Percentiles rank a stretch among this genome's conserved stretches.
These are phyloP conservation scores for Tribonema minus DNA, from an alignment of 108 stramenopile species.

Conservation along the genomic window DNA sequence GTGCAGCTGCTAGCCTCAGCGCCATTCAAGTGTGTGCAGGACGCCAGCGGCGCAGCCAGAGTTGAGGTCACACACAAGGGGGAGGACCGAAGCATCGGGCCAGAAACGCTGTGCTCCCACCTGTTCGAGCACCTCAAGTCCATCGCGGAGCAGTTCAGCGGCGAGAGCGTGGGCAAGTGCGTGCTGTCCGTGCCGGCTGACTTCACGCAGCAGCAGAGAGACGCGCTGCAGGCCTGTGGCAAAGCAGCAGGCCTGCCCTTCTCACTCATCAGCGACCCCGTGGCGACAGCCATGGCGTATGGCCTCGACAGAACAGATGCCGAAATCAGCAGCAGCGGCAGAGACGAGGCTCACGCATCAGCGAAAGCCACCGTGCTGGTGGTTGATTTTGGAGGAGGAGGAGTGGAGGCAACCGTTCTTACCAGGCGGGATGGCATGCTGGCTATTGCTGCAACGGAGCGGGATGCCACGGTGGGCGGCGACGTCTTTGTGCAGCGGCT, in stretches of 20 bases:
- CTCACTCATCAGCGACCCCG: slow-evolving; percentile 16
- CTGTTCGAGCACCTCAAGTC: slow-evolving; percentile 27
- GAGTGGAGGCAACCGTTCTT: slow-evolving; percentile 29
- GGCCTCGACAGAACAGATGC: slow-evolving; percentile 25
- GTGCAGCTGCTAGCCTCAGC: slow-evolving; percentile 29
- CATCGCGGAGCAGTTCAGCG: slow-evolving; percentile 29
- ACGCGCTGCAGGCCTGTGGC: slow-evolving; percentile 7
- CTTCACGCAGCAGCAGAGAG: slow-evolving; percentile 21
- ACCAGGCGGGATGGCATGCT: slow-evolving; percentile 20
- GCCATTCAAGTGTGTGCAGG: slow-evolving; percentile 20
- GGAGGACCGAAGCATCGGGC: slow-evolving; percentile 6
- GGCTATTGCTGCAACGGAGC: not conserved
- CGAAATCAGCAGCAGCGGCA: slow-evolving; percentile 9
- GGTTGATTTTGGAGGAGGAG: slow-evolving; percentile 33
- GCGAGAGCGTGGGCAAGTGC: slow-evolving; percentile 18
- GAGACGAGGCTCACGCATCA: not conserved
- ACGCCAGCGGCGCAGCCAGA: slow-evolving; percentile 10
- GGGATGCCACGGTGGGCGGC: slow-evolving; percentile 20
- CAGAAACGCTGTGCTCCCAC: slow-evolving; percentile 24
- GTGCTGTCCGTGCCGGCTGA: slow-evolving; percentile 28
- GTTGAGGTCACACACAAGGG: slow-evolving; percentile 33
- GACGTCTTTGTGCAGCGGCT: slow-evolving; percentile 22
- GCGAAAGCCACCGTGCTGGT: slow-evolving; percentile 18
- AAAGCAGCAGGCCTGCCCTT: slow-evolving; percentile 35
- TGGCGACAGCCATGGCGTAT: slow-evolving; percentile 31